Evolutionary conservation across 257 asterid genomes (phyloP).

Genomic region (Przewalskia tangutica): DNA sequence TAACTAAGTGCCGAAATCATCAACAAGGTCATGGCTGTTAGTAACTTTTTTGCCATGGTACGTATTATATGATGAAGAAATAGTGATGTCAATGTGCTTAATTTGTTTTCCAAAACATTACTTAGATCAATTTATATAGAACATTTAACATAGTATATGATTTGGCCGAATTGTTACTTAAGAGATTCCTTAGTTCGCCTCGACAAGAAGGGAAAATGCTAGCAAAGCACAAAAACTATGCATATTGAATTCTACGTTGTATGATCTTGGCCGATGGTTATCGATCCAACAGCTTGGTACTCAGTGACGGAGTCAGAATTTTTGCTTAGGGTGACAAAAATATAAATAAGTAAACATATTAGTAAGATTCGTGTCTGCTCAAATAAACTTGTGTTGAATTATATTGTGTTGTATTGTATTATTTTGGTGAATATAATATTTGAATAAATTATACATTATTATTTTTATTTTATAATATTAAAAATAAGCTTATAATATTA

Average conservation of each 20-base stretch:
- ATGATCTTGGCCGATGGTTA: neutral
- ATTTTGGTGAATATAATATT: no score
- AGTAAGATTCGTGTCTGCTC: no score
- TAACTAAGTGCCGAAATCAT: neutral
- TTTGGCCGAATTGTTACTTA: neutral
- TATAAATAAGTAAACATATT: no score
- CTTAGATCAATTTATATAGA: neutral
- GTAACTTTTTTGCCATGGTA: neutral
- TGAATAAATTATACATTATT: no score
- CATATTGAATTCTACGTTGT: neutral
- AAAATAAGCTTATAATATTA: no score
- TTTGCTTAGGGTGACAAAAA: no score
- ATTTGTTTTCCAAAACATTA: neutral
- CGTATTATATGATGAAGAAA: neutral
- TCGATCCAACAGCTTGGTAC: neutral
- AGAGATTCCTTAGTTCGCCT: neutral
- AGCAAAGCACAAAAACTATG: neutral
- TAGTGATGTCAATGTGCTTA: neutral
- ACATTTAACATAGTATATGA: neutral
- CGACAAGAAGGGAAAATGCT: neutral
- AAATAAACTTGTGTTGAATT: no score
- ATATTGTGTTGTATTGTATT: no score
- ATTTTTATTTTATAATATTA: no score
- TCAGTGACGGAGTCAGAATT: no score
- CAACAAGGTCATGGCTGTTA: neutral